Base-by-base conservation (phyloP, 1,284 basidiomycete species). In the Microstroma glucosiphilum region DNA sequence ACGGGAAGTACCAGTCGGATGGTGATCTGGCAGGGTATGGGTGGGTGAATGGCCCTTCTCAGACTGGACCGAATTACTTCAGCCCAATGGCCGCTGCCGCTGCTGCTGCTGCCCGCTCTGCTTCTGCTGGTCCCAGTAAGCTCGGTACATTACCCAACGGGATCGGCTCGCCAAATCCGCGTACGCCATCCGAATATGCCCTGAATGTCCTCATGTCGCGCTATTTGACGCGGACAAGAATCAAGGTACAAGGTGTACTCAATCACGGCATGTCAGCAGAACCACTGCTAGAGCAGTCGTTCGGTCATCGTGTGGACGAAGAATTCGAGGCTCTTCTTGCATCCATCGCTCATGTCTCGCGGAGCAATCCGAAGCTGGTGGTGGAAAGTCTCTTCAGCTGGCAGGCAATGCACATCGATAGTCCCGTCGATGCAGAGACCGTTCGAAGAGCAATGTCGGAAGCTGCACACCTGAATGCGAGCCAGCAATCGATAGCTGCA, bases 361-460 rank as follows among this genome's bases (percentile, higher is more conserved):
- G 88, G 64, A 90, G 89, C 60, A 87, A 91, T 63, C 84, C 90
- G 1, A 89, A 91, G 69, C 85, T 87, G 43, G 91, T 96, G 6
- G 84, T 94, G 40, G 90, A 92, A 66, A 88, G 90, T 6, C 85
- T 96, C 59, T 88, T 89, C 82, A 86, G 88, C 21, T 97, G 93
- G 93, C 85, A 90, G 63, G 84, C 59, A 17, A 62, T 66, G 56
- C 62, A 67, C 7, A 40, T 69, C 26, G 69, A 70, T 2, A 51
- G 42, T 23, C 17, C 30, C 2, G 57, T 63, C 6, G 61, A 61
- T 42, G 58, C 58, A 12, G 60, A 40, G 21, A 43, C 59, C 25
- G 61, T 63, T 6, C 42, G 61, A 19, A n/a, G 49, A 23, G 58
- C 58, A 6, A 43, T 63, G 57, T 41, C 61, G n/a, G 61, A 48